phyloP scores from a whole-genome alignment of 768 basidiomycete genomes.

The Hemileccinum impolitum region DNA sequence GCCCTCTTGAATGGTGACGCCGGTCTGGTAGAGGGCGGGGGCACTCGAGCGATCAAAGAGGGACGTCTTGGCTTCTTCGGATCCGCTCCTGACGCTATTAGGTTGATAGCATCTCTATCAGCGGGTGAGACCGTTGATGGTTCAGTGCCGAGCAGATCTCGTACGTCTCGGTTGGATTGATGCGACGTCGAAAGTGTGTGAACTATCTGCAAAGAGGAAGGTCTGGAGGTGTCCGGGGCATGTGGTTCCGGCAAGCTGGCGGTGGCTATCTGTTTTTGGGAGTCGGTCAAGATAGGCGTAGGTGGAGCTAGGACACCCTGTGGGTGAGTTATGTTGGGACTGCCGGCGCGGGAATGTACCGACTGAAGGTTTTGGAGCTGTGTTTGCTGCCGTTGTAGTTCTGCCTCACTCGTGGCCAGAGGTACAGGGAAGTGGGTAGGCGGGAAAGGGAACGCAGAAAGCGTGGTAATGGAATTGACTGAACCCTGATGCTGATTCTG shows the following conservation, averaged over 20 bases:
- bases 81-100: neutral
- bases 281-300: conserved; percentile 15
- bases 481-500: conserved; percentile 32
- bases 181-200: too few relatives aligned
- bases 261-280: conserved; percentile 18
- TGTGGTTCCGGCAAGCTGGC: conserved; percentile 4
- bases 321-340: conserved; percentile 11
- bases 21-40: conserved; percentile 13
- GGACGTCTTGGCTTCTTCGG: conserved; percentile 16
- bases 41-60: conserved; percentile 21
- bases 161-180: conserved; percentile 2
- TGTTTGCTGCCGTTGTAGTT: conserved; percentile 24
- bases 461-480: conserved; percentile 54
- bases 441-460: conserved; percentile 71
- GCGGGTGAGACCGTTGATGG: neutral
- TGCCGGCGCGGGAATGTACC: conserved; percentile 15
- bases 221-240: neutral
- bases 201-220: conserved; percentile 8
- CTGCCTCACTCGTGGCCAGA: conserved; percentile 30
- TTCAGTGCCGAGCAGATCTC: neutral
- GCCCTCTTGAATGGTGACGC: conserved; percentile 20
- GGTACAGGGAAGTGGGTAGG: conserved; percentile 72
- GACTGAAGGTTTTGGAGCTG: conserved; percentile 23
- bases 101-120: neutral
- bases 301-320: conserved; percentile 3